Conservation (phyloP, 1,284 basidiomycete genomes). For the Ustilago bromivora region DNA sequence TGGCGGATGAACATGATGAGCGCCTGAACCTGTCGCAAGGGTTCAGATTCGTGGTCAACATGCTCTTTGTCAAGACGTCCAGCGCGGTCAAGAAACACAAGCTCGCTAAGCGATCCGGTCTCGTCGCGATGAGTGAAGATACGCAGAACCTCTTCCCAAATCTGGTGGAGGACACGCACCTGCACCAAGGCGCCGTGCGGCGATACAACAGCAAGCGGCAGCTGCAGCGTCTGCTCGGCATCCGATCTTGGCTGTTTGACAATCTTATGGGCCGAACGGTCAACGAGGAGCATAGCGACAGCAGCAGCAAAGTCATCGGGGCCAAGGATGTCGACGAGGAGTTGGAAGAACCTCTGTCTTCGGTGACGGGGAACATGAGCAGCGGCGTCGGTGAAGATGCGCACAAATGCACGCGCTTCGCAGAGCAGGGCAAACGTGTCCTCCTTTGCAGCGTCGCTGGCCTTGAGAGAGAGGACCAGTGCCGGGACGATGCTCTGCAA, state of each 20-base stretch:
- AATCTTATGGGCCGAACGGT: slow-evolving; percentile 81
- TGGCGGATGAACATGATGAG: slow-evolving; percentile 57
- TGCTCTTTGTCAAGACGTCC: slow-evolving; percentile 57
- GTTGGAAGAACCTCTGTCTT: slow-evolving; percentile 88
- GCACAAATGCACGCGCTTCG: slow-evolving; percentile 75
- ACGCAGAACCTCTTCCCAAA: slow-evolving; percentile 55
- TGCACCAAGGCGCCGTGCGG: slow-evolving; percentile 75
- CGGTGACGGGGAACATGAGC: slow-evolving; percentile 89
- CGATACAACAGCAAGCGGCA: slow-evolving; percentile 76
- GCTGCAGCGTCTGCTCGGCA: slow-evolving; percentile 72
- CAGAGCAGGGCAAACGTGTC: slow-evolving; percentile 53
- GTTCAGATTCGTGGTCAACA: slow-evolving; percentile 57
- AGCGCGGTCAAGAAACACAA: slow-evolving; percentile 60
- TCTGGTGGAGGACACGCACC: slow-evolving; percentile 71
- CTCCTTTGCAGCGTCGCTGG: slow-evolving; percentile 51
- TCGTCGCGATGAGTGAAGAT: slow-evolving; percentile 52
- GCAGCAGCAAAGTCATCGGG: slow-evolving; percentile 84
- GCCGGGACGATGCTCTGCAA: slow-evolving; percentile 93
- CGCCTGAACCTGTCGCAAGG: slow-evolving; percentile 55
- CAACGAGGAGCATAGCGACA: slow-evolving; percentile 85
- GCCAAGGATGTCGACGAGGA: slow-evolving; percentile 88
- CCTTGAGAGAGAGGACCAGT: slow-evolving; percentile 74
- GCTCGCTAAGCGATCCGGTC: slow-evolving; percentile 41
- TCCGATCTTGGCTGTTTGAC: slow-evolving; percentile 74
- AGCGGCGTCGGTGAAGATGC: slow-evolving; percentile 88